Conservation (phyloP, 1,139 yeast genomes). For the Suhomyces kunorum region DNA sequence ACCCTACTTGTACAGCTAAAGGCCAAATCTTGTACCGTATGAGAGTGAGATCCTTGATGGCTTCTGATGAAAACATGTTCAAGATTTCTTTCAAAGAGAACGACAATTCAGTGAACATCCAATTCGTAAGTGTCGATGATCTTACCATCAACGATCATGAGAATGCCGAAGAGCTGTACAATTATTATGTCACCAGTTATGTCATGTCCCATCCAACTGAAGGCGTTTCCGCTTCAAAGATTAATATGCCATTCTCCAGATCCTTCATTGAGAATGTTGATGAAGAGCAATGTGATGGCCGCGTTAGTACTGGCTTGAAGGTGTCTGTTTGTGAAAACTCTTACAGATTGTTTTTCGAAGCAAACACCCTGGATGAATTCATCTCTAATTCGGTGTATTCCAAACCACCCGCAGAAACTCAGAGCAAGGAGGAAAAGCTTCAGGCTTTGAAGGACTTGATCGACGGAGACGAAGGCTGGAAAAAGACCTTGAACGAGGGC, state of each 20-base stretch:
- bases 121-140: slow-evolving; percentile 85
- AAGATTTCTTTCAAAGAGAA: slow-evolving; percentile 70
- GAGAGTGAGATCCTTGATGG: slow-evolving; percentile 80
- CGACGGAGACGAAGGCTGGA: slow-evolving; percentile 46
- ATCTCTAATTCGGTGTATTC: slow-evolving; percentile 54
- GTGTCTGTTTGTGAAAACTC: slow-evolving; percentile 80
- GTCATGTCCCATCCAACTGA: slow-evolving; percentile 97
- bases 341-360: slow-evolving; percentile 78
- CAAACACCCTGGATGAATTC: slow-evolving; percentile 80
- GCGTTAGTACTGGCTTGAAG: slow-evolving; percentile 68
- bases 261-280: slow-evolving; percentile 58
- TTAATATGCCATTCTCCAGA: slow-evolving; percentile 72
- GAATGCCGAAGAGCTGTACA: slow-evolving; percentile 80
- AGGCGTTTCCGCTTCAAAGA: slow-evolving; percentile 83
- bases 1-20: slow-evolving; percentile 67
- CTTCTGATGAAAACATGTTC: slow-evolving; percentile 88
- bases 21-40: slow-evolving; percentile 89
- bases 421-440: slow-evolving; percentile 28
- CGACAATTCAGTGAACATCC: slow-evolving; percentile 62
- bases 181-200: slow-evolving; percentile 88
- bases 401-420: slow-evolving; percentile 30
- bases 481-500: slow-evolving; percentile 31
- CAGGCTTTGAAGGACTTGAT: slow-evolving; percentile 29
- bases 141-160: slow-evolving; percentile 78
- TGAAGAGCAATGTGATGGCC: slow-evolving; percentile 66